Evolutionary conservation across 2,329 filamentous ascomycete species (phyloP).

Genomic region (Aspergillus vadensis): DNA sequence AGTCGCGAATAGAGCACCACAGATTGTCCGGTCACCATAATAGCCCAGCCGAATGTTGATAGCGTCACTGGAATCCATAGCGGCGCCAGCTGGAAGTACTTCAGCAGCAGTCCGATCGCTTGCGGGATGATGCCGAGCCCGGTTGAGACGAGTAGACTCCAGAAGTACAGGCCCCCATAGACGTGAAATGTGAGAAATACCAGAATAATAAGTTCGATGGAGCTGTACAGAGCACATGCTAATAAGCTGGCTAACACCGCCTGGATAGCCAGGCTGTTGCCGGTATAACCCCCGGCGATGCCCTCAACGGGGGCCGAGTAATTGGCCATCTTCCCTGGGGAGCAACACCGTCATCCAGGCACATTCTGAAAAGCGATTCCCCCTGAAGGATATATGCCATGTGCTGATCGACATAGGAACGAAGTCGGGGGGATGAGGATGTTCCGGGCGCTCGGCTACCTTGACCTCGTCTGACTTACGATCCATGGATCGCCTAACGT

Average conservation of each 20-base stretch:
- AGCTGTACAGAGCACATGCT: conserved; percentile 51
- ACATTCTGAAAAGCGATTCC: neutral
- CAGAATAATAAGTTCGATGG: conserved; percentile 50
- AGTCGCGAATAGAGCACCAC: conserved; percentile 64
- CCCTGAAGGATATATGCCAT: neutral
- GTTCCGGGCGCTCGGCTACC: neutral
- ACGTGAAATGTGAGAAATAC: conserved; percentile 50
- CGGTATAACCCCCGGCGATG: conserved; percentile 38
- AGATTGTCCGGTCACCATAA: conserved; percentile 63
- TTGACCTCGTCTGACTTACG: neutral
- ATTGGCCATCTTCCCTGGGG: conserved; percentile 5
- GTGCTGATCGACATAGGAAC: neutral
- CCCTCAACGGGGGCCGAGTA: conserved; percentile 25
- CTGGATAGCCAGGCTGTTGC: conserved; percentile 36
- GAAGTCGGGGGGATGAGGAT: neutral
- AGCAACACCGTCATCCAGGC: neutral
- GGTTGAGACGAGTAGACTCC: conserved; percentile 48
- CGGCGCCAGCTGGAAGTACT: conserved; percentile 40
- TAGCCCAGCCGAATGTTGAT: conserved; percentile 55
- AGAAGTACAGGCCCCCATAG: conserved; percentile 53
- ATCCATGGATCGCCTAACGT: neutral
- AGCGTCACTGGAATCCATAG: conserved; percentile 40
- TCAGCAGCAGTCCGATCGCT: conserved; percentile 49
- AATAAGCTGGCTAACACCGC: conserved; percentile 49
- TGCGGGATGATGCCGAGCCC: conserved; percentile 48